These are phyloP conservation scores for Diaporthe sp. DNA, from an alignment of 2,329 filamentous ascomycete genomes.

Conservation along the genomic window DNA sequence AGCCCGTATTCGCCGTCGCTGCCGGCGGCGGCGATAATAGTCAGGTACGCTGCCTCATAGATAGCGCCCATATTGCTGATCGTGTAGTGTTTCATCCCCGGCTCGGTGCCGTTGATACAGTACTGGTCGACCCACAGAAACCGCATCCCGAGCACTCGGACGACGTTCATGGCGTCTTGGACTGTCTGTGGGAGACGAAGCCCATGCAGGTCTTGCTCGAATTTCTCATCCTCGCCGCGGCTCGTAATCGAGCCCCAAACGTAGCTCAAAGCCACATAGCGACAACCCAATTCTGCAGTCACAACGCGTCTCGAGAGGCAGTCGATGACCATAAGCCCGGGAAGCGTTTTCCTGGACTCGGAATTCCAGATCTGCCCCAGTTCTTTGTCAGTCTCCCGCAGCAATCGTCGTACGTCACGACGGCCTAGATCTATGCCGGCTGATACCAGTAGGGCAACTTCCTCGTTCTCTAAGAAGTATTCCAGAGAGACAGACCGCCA, in stretches of 20 bases:
- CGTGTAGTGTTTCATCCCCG: not conserved
- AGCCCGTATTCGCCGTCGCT: not conserved
- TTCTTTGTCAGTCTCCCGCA: too few species aligned
- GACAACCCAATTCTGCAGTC: not conserved
- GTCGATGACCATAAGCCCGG: not conserved
- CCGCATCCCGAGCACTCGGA: not conserved
- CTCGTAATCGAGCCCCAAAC: not conserved
- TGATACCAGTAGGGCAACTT: too few species aligned
- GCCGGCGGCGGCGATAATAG: not conserved
- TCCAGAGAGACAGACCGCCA: too few species aligned
- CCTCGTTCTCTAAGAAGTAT: too few species aligned
- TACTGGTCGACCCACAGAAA: not conserved
- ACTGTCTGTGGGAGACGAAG: not conserved
- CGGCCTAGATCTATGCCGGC: too few species aligned
- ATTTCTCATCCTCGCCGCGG: accelerated
- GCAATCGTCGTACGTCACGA: too few species aligned
- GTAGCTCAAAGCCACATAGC: not conserved
- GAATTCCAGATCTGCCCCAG: too few species aligned
- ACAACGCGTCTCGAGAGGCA: not conserved
- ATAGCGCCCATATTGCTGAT: constrained; percentile 3
- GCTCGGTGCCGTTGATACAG: not conserved
- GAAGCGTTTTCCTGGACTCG: not conserved
- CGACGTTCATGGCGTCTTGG: not conserved
- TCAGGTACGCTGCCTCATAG: not conserved
- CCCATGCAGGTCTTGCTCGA: not conserved